Percentiles rank a stretch among this genome's conserved stretches.
These are phyloP conservation scores for Phytophthora foliorum DNA, from an alignment of 352 stramenopile species.

Conservation along the genomic window DNA sequence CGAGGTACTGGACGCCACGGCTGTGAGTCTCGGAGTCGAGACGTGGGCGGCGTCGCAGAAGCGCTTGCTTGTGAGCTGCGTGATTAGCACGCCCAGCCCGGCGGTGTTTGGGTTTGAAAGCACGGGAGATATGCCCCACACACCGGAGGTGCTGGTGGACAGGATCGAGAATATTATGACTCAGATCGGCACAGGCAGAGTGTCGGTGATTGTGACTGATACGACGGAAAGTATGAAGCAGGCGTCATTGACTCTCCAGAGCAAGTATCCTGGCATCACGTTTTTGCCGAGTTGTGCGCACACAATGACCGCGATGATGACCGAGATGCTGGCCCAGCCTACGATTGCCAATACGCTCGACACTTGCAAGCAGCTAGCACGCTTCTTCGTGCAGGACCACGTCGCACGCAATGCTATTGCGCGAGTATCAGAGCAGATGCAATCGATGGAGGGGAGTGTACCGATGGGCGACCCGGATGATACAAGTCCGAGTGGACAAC, in stretches of 20 bases:
- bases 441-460: slow-evolving; percentile 42
- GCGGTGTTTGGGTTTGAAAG: slow-evolving; percentile 70
- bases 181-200: slow-evolving; percentile 60
- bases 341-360: slow-evolving; percentile 48
- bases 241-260: slow-evolving; percentile 48
- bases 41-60: slow-evolving; percentile 53
- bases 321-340: slow-evolving; percentile 62
- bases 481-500: slow-evolving; percentile 38
- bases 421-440: slow-evolving; percentile 61
- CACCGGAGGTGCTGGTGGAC: slow-evolving; percentile 56
- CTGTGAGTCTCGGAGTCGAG: slow-evolving; percentile 67
- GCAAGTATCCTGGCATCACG: slow-evolving; percentile 68
- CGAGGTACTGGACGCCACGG: slow-evolving; percentile 59
- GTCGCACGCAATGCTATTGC: slow-evolving; percentile 54
- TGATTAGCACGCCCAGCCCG: slow-evolving; percentile 60
- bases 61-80: slow-evolving; percentile 61
- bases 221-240: slow-evolving; percentile 68
- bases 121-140: slow-evolving; percentile 57
- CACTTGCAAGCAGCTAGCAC: slow-evolving; percentile 51
- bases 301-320: slow-evolving; percentile 66
- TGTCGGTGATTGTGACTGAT: slow-evolving; percentile 71
- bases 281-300: slow-evolving; percentile 74
- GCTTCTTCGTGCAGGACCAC: slow-evolving; percentile 59
- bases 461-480: slow-evolving; percentile 44
- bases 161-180: slow-evolving; percentile 73